These are phyloP conservation scores for Hebeloma cylindrosporum DNA, from an alignment of 768 basidiomycete genomes.

Conservation along the genomic window DNA sequence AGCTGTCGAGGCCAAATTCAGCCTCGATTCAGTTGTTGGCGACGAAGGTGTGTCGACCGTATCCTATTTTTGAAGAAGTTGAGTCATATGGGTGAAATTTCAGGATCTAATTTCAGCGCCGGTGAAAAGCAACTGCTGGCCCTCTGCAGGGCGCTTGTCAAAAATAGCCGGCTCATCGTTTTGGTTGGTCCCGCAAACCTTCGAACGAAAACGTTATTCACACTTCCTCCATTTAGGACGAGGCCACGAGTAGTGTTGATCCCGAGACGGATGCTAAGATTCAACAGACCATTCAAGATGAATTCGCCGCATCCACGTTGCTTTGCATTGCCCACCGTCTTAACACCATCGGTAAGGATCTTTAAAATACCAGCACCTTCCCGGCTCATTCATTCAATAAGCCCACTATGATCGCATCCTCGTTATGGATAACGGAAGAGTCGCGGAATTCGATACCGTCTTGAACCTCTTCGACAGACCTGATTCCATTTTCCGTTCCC, in stretches of 20 bases:
- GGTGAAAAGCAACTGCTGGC: slow-evolving; percentile 71
- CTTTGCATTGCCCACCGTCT: slow-evolving; percentile 59
- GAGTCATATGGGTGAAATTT: not conserved
- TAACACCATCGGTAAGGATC: slow-evolving; percentile 52
- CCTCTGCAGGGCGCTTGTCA: slow-evolving; percentile 59
- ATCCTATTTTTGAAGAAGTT: not conserved
- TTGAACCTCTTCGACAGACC: slow-evolving; percentile 59
- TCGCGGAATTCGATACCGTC: slow-evolving; percentile 77
- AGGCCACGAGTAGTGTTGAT: slow-evolving; percentile 63
- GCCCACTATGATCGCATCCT: slow-evolving; percentile 68
- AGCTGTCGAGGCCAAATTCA: slow-evolving; percentile 63
- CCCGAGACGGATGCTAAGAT: slow-evolving; percentile 62
- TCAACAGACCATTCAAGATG: slow-evolving; percentile 61
- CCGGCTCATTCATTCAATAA: slow-evolving; percentile 20
- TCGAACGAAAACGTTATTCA: not conserved
- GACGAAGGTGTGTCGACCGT: slow-evolving; percentile 51
- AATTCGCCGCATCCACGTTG: slow-evolving; percentile 54
- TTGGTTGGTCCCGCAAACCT: slow-evolving; percentile 37
- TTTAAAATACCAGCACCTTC: not conserved
- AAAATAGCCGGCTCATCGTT: slow-evolving; percentile 58
- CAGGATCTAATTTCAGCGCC: slow-evolving; percentile 61
- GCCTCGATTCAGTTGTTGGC: slow-evolving; percentile 56
- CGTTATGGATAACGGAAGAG: slow-evolving; percentile 68
- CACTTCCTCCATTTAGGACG: slow-evolving; percentile 42
- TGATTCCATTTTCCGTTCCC: slow-evolving; percentile 66